Base-by-base conservation (phyloP, 202 grass and related monocot genomes). In the Carex arenaria region DNA sequence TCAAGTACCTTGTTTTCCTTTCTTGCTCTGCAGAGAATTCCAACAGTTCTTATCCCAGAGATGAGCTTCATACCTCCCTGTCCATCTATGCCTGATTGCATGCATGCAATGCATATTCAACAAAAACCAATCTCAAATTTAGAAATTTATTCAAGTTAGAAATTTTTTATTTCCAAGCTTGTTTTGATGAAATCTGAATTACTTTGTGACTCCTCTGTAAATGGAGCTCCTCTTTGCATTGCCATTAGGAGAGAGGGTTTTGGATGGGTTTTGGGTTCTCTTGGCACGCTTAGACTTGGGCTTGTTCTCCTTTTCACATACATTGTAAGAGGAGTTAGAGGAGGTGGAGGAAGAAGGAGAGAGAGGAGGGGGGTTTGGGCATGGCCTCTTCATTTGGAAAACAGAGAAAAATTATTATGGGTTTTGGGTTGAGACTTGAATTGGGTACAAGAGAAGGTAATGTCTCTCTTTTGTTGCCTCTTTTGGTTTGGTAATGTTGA, bases 171-270 rank as follows among this genome's bases (percentile, higher is more conserved):
- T 28, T 52, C 43, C 14, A 14, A 26, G 14, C 13, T 63, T 78
- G 3, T 26, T 72, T 72, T 65, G 31, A 72, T 52, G 13, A 30
- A 40, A 34, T 3, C 9, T 49, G 30, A 10, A 52, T 82, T 87
- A 99, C 96, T 91, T 99, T 49, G 96, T 99, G 34, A 96, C 96
- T 10, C 96, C 96, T 80, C 96, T 89, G 79, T 92, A 96, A 47
- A 88, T 69, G 31, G 96, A 99, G 84, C 93, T 99, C 82, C 96
- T 90, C 88, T 96, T 99, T 17, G 84, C 82, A 80, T 65, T 61
- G 66, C 85, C 90, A 79, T 80, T 85, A 80, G 81, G 22, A 76
- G 40, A 75, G 79, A 70, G 60, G 26, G 67, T 32, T 75, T 91
- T 91, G 68, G 40, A 36, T 43, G 85, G 15, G 71, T 85, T 81